phyloP scores from a whole-genome alignment of 306 rosid species.

The Dryas octopetala region DNA sequence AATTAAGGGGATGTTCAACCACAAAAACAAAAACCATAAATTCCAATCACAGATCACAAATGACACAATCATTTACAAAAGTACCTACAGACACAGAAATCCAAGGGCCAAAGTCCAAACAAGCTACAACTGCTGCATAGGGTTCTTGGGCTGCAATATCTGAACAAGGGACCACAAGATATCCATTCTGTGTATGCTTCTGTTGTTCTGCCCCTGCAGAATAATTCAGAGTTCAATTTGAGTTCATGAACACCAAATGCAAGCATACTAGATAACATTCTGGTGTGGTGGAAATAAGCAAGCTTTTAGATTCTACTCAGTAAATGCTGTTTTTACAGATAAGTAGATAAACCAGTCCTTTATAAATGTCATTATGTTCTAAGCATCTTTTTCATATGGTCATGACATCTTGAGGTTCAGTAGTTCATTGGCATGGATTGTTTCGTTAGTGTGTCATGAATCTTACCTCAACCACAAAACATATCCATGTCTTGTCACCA shows the following conservation, averaged over 20 bases:
- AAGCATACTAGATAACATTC: not conserved
- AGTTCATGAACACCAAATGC: not conserved
- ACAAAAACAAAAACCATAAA: constrained; percentile 2
- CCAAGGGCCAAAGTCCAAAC: constrained; percentile 29
- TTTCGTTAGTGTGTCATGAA: not conserved
- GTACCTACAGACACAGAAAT: constrained; percentile 17
- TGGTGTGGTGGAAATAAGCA: not conserved
- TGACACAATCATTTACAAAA: constrained; percentile 33
- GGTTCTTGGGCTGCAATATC: constrained; percentile 72
- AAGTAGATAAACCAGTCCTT: not conserved
- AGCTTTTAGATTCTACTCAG: constrained; percentile 3
- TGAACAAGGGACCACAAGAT: constrained; percentile 95
- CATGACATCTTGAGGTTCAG: not conserved
- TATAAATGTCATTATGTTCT: not conserved
- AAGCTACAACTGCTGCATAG: constrained; percentile 30
- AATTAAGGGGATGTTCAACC: constrained; percentile 6
- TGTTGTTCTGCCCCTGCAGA: constrained; percentile 77
- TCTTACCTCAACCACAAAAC: constrained; percentile 92
- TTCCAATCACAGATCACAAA: constrained; percentile 28
- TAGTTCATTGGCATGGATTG: not conserved
- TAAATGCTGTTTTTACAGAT: constrained; percentile 1
- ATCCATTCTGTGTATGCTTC: constrained; percentile 84
- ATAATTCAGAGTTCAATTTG: constrained; percentile 23
- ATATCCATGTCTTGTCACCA: constrained; percentile 81
- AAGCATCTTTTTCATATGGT: not conserved